Evolutionary conservation across 1,139 yeast species (phyloP).

Genomic region (Saccharomyces hybrid): DNA sequence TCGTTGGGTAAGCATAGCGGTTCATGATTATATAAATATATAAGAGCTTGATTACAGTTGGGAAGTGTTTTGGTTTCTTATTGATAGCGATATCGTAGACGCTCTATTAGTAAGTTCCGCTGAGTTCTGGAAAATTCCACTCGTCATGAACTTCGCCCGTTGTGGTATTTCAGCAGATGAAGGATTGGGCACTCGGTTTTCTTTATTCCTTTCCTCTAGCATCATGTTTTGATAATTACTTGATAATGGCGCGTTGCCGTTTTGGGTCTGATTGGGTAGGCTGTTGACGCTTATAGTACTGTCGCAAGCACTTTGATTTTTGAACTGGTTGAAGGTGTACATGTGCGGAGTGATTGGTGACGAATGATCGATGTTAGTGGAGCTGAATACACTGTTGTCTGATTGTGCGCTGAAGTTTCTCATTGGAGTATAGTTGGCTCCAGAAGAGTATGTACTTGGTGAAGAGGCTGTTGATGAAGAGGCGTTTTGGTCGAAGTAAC

Average conservation of each 20-base stretch:
- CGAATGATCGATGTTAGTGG: conserved; percentile 13
- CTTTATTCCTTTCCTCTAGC: conserved; percentile 2
- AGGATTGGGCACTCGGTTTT: background rate
- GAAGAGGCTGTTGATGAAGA: conserved; percentile 13
- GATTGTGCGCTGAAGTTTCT: conserved; percentile 21
- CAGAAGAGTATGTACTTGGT: conserved; percentile 10
- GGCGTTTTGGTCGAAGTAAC: conserved; percentile 9
- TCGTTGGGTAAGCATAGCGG: background rate
- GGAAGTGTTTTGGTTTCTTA: background rate
- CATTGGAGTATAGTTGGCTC: conserved; percentile 19
- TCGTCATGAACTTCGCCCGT: background rate
- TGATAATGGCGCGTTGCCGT: background rate
- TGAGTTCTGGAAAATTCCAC: background rate
- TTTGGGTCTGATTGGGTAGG: conserved; percentile 12
- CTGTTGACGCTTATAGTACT: conserved; percentile 24
- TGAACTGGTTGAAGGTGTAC: conserved; percentile 22
- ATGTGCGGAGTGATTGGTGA: conserved; percentile 26
- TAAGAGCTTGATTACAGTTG: background rate
- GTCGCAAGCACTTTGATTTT: conserved; percentile 21
- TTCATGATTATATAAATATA: background rate
- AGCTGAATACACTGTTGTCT: conserved; percentile 24
- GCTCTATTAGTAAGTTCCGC: background rate
- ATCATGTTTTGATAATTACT: background rate
- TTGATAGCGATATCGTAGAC: background rate
- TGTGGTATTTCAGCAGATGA: background rate